Evolutionary conservation across 768 basidiomycete species (phyloP).

Genomic region (Boletus reticulatus): DNA sequence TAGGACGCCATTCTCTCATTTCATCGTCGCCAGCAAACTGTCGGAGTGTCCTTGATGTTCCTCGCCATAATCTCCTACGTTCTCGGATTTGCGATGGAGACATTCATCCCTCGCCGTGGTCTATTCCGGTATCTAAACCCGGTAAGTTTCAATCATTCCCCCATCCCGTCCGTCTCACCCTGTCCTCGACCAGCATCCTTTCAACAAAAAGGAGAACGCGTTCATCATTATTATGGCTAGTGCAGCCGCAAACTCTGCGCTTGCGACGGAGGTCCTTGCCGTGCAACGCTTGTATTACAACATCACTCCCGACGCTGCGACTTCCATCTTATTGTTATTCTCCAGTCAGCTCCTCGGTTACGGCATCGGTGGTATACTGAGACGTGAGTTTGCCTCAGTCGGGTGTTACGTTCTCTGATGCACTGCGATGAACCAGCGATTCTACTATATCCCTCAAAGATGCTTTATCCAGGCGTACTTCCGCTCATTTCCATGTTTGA

Average conservation of each 20-base stretch:
- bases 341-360: slow-evolving; percentile 43
- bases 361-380: slow-evolving; percentile 51
- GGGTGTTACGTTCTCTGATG: neutral
- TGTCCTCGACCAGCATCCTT: slow-evolving; percentile 40
- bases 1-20: neutral
- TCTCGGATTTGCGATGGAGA: slow-evolving; percentile 48
- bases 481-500: no score
- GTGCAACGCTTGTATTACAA: slow-evolving; percentile 56
- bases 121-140: slow-evolving; percentile 53
- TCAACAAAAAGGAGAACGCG: slow-evolving; percentile 59
- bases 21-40: slow-evolving; percentile 41
- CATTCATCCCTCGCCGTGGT: slow-evolving; percentile 43
- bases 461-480: slow-evolving; percentile 48
- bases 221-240: slow-evolving; percentile 58
- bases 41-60: slow-evolving; percentile 52
- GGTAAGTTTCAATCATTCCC: slow-evolving; percentile 9
- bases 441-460: slow-evolving; percentile 43
- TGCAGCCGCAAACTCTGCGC: slow-evolving; percentile 52
- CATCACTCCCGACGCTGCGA: slow-evolving; percentile 44
- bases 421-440: slow-evolving; percentile 9
- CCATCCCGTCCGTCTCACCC: neutral
- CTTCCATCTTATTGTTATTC: slow-evolving; percentile 44
- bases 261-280: slow-evolving; percentile 53
- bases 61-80: slow-evolving; percentile 49
- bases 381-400: slow-evolving; percentile 33